Base-by-base conservation (phyloP, 2,329 filamentous ascomycete genomes). In the Diplodia intermedia region DNA sequence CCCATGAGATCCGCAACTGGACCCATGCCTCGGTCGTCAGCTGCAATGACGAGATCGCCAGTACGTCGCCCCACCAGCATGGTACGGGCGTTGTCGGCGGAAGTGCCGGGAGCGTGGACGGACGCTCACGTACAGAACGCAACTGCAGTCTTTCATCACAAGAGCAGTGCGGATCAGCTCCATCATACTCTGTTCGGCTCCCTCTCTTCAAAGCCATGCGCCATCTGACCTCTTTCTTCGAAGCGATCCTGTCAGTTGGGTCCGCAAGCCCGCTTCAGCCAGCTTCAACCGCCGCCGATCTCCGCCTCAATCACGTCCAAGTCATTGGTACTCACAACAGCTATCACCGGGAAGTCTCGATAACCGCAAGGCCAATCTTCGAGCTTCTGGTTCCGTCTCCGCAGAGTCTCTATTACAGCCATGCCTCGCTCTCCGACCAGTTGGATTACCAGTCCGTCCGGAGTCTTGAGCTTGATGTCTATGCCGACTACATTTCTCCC, bases 301-400 rank as follows among this genome's bases (percentile, higher is more conserved):
- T 85, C 62, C 83, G 82, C 62, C 80, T 86, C 76, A 85, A 85
- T 73, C 82, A 85, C 56, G 81, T 85, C 56, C 83, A 85, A 71
- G 80, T 85, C 52, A 75, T 85, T 47, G 83, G 83, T 70, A 84
- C 83, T 0, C 83, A 85, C 73, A 85, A 85, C 73, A 82, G 80
- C 69, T 86, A 85, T 73, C 83, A 86, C 69, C 77, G 80, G 49
- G 83, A 85, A 69, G 75, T 82, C 29, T 76, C 77, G 2, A 75
- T 78, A 1, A 74, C 75, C n/a, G 83, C 84, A 70, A 79, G 79
- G 43, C 70, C 75, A 2, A 71, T 79, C 12, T 81, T 84, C 71
- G 76, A 81, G 61, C 70, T 77, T 67, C 75, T 81, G 29, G 71
- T 80, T 2, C 72, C 79, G 4, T 72, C 73, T 3, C 76, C 79